phyloP scores from a whole-genome alignment of 2,329 filamentous ascomycete species.

The Fusarium subtropicale region DNA sequence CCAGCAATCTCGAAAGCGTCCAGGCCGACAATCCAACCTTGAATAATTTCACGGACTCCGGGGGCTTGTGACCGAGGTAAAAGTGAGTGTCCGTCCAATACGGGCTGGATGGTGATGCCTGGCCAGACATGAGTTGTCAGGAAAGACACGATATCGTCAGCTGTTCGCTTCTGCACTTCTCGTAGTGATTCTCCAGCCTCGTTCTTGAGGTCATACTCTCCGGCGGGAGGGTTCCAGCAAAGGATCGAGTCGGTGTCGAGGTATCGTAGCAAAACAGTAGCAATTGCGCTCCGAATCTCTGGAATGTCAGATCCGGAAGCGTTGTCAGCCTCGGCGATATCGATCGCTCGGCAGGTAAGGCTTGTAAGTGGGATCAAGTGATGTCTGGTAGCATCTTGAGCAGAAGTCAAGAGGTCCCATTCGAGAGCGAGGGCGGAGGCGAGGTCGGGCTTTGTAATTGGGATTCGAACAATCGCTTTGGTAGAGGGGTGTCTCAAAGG shows the following conservation, averaged over 20 bases:
- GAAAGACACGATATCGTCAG: slow-evolving; percentile 77
- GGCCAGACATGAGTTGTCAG: slow-evolving; percentile 84
- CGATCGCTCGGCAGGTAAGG: slow-evolving; percentile 82
- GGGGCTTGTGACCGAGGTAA: slow-evolving; percentile 78
- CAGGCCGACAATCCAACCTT: slow-evolving; percentile 79
- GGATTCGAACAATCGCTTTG: slow-evolving; percentile 78
- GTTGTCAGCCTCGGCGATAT: slow-evolving; percentile 78
- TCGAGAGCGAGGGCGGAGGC: slow-evolving; percentile 89
- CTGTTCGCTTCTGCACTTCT: slow-evolving; percentile 75
- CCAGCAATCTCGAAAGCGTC: slow-evolving; percentile 85
- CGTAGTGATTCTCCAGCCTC: slow-evolving; percentile 71
- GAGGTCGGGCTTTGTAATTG: slow-evolving; percentile 80
- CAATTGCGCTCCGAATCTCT: slow-evolving; percentile 73
- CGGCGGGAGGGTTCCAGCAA: slow-evolving; percentile 79
- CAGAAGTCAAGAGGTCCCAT: slow-evolving; percentile 87
- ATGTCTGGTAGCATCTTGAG: slow-evolving; percentile 84
- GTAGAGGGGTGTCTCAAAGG: slow-evolving; percentile 82
- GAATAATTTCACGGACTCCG: slow-evolving; percentile 80
- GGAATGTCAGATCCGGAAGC: slow-evolving; percentile 46
- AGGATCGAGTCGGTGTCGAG: slow-evolving; percentile 92
- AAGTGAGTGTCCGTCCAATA: slow-evolving; percentile 83
- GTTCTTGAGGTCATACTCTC: slow-evolving; percentile 60
- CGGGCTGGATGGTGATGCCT: slow-evolving; percentile 79
- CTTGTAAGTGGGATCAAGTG: slow-evolving; percentile 93
- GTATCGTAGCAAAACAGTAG: slow-evolving; percentile 81